phyloP scores from a whole-genome alignment of 805 yeast genomes.

The Candida insectalens region DNA sequence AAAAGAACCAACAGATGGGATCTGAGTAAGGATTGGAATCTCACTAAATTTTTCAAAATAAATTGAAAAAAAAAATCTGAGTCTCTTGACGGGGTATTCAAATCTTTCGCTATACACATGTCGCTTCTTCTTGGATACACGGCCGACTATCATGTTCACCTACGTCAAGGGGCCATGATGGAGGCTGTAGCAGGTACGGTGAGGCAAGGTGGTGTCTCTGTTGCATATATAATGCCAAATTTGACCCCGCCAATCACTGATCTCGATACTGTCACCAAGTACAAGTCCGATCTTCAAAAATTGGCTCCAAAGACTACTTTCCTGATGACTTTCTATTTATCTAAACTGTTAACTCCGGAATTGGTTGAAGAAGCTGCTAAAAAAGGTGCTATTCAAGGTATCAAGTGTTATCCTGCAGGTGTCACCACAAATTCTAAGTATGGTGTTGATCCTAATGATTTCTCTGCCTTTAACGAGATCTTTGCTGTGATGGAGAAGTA shows the following conservation, averaged over 20 bases:
- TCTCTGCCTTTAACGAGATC: conserved; percentile 78
- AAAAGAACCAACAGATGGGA: background rate
- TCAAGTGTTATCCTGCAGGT: conserved; percentile 97
- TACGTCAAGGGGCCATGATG: conserved; percentile 92
- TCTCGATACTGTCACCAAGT: conserved; percentile 58
- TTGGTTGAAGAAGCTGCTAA: conserved; percentile 71
- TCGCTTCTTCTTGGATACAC: conserved; percentile 52
- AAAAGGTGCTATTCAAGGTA: conserved; percentile 65
- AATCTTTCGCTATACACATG: conserved; percentile 1
- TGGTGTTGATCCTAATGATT: conserved; percentile 92
- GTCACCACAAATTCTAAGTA: conserved; percentile 93
- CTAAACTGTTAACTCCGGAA: conserved; percentile 76
- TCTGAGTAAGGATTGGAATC: background rate
- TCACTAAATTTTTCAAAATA: too few relatives aligned
- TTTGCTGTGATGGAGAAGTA: conserved; percentile 82
- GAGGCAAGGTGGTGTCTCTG: conserved; percentile 80
- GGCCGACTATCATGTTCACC: conserved; percentile 93
- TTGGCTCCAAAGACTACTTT: conserved; percentile 79
- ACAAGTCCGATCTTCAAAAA: conserved; percentile 51
- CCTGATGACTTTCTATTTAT: conserved; percentile 82
- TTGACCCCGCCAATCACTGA: conserved; percentile 86
- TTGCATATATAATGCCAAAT: conserved; percentile 95
- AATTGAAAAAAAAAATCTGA: background rate
- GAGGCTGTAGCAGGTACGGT: conserved; percentile 85
- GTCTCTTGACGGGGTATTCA: background rate